A percentile compares a stretch with the other conserved stretches of the same genome.
Conservation (phyloP, 495 filamentous ascomycete species). For the Hypoxylon lenormandii region DNA sequence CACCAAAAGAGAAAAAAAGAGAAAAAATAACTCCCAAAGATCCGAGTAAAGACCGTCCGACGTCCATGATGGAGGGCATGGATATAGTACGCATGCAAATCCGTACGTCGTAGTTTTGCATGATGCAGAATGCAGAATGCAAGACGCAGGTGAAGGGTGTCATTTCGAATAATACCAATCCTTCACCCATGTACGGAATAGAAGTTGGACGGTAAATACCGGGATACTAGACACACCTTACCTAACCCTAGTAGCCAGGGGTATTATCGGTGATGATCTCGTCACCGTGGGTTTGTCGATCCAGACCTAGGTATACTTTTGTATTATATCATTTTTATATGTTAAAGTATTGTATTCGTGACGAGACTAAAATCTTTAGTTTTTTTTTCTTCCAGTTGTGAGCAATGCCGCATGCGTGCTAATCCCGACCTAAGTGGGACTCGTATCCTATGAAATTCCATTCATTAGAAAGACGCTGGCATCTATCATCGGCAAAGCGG, state of each 20-base stretch:
- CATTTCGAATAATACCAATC: conserved; percentile 27
- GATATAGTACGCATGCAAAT: conserved; percentile 17
- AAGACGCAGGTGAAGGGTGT: conserved; percentile 18
- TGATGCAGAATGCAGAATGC: conserved; percentile 32
- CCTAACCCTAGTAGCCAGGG: conserved; percentile 36
- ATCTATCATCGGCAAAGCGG: conserved; percentile 15
- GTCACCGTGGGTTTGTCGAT: conserved; percentile 26
- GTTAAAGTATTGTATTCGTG: neutral
- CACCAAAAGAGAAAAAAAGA: conserved; percentile 30
- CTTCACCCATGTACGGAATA: conserved; percentile 12
- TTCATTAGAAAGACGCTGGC: conserved; percentile 40
- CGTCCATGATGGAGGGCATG: conserved; percentile 28
- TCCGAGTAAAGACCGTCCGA: conserved; percentile 24
- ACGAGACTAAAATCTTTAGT: neutral
- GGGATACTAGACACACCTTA: conserved; percentile 35
- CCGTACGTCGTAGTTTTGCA: conserved; percentile 23
- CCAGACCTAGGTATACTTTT: no score
- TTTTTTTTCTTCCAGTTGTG: conserved; percentile 11
- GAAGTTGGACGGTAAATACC: conserved; percentile 30
- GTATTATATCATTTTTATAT: no score
- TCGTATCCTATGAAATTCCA: conserved; percentile 38
- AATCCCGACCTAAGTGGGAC: conserved; percentile 38
- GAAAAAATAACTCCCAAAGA: no score
- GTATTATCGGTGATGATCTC: conserved; percentile 34
- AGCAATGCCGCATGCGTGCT: conserved; percentile 31